A percentile compares a stretch with the other conserved stretches of the same genome.
phyloP scores from a whole-genome alignment of 179 eudicot species.

The Spergularia azorica region DNA sequence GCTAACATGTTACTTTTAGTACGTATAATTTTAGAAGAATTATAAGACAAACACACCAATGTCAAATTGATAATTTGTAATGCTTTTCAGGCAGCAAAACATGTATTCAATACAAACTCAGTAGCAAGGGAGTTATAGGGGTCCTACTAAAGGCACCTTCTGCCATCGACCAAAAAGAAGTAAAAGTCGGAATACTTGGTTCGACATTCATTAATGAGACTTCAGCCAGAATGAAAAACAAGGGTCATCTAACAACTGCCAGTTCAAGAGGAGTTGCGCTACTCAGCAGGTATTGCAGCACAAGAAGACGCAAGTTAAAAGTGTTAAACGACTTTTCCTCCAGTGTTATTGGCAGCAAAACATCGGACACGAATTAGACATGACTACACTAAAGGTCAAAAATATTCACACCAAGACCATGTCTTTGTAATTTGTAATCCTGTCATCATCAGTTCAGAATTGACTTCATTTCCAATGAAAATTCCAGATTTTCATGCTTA shows the following conservation, averaged over 20 bases:
- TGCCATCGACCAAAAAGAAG: not conserved
- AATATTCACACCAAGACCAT: not conserved
- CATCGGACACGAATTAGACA: not conserved
- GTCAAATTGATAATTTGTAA: not conserved
- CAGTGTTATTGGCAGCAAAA: not conserved
- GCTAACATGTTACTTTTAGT: not conserved
- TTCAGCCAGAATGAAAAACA: not conserved
- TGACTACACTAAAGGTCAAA: not conserved
- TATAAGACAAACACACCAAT: not conserved
- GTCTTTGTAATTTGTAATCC: not conserved
- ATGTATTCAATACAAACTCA: not conserved
- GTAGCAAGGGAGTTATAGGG: not conserved
- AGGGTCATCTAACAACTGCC: not conserved
- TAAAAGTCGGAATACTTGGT: not conserved
- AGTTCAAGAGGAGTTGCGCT: not conserved
- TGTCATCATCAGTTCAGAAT: not conserved
- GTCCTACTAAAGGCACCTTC: constrained; percentile 6
- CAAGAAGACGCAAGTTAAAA: not conserved
- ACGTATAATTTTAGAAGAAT: not conserved
- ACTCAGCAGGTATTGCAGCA: not conserved
- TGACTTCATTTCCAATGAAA: not conserved
- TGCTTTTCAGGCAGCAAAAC: not conserved
- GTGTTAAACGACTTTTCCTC: not conserved
- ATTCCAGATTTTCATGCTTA: constrained; percentile 2
- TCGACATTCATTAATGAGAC: constrained; percentile 2